Evolutionary conservation across 1,139 yeast genomes (phyloP).

Genomic region (Protomyces macrosporus): DNA sequence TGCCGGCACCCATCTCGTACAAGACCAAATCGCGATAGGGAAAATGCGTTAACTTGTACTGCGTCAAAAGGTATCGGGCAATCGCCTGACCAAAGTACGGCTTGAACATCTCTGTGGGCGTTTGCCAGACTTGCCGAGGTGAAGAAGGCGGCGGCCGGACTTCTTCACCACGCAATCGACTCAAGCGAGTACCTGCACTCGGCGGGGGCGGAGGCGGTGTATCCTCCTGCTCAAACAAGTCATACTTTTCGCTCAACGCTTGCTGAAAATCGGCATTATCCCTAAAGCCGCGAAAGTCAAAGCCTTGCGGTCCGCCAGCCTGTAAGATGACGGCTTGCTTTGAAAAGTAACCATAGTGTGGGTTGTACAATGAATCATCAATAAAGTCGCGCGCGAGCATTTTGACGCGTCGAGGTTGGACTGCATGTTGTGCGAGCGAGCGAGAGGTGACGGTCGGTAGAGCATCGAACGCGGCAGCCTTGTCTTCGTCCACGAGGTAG

Average conservation of each 20-base stretch:
- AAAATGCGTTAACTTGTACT: constrained; percentile 60
- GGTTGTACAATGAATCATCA: constrained; percentile 78
- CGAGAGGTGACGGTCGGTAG: constrained; percentile 17
- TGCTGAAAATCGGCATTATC: constrained; percentile 26
- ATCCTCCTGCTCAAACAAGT: constrained; percentile 44
- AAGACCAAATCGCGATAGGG: constrained; percentile 63
- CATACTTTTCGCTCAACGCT: constrained; percentile 39
- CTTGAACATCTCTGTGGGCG: constrained; percentile 74
- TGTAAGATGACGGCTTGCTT: constrained; percentile 39
- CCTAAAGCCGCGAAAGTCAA: constrained; percentile 39
- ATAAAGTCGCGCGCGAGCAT: constrained; percentile 75
- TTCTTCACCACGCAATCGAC: background rate
- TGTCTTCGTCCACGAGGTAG: constrained; percentile 18
- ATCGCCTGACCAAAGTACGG: constrained; percentile 82
- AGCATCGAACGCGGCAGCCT: constrained; percentile 11
- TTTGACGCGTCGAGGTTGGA: constrained; percentile 53
- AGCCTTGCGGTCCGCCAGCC: constrained; percentile 48
- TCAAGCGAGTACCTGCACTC: background rate
- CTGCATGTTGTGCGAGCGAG: constrained; percentile 13
- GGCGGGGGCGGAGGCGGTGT: background rate
- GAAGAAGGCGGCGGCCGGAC: constrained; percentile 28
- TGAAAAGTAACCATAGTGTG: constrained; percentile 74
- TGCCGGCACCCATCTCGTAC: constrained; percentile 89
- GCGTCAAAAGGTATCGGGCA: constrained; percentile 66
- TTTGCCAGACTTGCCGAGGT: constrained; percentile 73